Percentiles rank a stretch among this genome's conserved stretches.
Evolutionary conservation across 257 asterid genomes (phyloP).

Genomic region (Cynanchum wilfordii): DNA sequence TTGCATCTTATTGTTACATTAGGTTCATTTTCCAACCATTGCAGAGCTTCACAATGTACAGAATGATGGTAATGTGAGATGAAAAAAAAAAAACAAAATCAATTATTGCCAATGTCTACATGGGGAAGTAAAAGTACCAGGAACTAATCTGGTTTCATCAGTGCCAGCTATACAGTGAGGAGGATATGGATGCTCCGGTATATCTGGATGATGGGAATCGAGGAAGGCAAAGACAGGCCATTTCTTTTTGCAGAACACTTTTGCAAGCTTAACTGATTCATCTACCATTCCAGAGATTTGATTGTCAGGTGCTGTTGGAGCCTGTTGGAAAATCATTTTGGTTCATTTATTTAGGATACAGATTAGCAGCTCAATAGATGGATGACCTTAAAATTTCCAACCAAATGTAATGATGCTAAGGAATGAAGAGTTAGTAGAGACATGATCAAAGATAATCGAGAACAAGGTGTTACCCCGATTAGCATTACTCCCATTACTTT

Average conservation of each 20-base stretch:
- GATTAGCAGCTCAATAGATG: not conserved
- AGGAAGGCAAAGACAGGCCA: slow-evolving; percentile 81
- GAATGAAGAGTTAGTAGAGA: not conserved
- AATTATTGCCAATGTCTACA: not conserved
- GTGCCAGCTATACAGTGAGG: slow-evolving; percentile 86
- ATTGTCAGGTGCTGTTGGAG: slow-evolving; percentile 63
- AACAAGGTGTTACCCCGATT: too few species aligned
- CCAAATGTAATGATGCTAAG: not conserved
- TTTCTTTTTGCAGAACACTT: slow-evolving; percentile 49
- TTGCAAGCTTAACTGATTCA: slow-evolving; percentile 67
- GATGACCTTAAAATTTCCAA: not conserved
- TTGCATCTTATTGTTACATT: slow-evolving; percentile 69
- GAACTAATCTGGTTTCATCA: slow-evolving; percentile 73
- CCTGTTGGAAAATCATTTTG: slow-evolving; percentile 35
- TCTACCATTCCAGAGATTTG: slow-evolving; percentile 81
- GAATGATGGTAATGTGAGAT: slow-evolving; percentile 14
- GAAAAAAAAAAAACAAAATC: not conserved
- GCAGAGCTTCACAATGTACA: slow-evolving; percentile 49
- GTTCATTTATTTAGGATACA: not conserved
- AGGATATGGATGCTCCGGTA: slow-evolving; percentile 92
- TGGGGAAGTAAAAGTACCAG: slow-evolving; percentile 36
- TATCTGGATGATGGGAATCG: slow-evolving; percentile 77
- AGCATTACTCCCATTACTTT: too few species aligned
- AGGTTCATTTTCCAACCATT: slow-evolving; percentile 78
- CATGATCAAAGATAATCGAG: not conserved